Evolutionary conservation across 1,284 basidiomycete genomes (phyloP).

Genomic region (Trichosporon inkin): DNA sequence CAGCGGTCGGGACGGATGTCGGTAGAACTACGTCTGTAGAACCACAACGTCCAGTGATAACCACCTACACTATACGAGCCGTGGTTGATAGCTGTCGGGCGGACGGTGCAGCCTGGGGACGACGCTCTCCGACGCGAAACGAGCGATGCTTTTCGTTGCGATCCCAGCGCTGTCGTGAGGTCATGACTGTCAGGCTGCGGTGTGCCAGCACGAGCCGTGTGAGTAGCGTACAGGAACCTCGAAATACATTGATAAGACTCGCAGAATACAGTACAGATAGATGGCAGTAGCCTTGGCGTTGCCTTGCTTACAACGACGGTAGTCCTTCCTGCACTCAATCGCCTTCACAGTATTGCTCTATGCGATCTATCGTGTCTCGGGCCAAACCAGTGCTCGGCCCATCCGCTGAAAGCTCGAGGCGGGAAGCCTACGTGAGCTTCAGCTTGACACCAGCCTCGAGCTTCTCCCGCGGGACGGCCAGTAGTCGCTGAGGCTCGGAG

Average conservation of each 20-base stretch:
- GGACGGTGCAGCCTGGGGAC: background rate
- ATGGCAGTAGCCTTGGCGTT: too few relatives aligned
- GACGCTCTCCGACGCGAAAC: background rate
- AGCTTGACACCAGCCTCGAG: background rate
- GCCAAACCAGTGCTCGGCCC: background rate
- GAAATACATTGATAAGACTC: too few relatives aligned
- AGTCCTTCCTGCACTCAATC: too few relatives aligned
- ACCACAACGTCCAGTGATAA: slow-evolving; percentile 7
- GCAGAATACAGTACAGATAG: too few relatives aligned
- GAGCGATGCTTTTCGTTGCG: background rate
- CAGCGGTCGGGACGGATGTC: background rate
- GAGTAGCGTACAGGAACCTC: too few relatives aligned
- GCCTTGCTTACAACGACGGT: too few relatives aligned
- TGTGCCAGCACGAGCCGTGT: too few relatives aligned
- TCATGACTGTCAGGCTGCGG: too few relatives aligned
- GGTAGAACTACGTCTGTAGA: background rate
- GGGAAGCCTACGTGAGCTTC: background rate
- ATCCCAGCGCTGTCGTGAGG: too few relatives aligned
- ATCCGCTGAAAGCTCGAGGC: background rate
- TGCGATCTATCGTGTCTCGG: background rate
- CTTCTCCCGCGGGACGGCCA: background rate
- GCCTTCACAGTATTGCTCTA: too few relatives aligned
- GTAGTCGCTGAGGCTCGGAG: background rate
- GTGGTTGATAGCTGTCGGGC: background rate
- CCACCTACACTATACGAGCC: slow-evolving; percentile 9